Evolutionary conservation across 352 stramenopile species (phyloP), one percentile per base, ranked within the genome.

Genomic region (Pilasporangium apinafurcum): DNA sequence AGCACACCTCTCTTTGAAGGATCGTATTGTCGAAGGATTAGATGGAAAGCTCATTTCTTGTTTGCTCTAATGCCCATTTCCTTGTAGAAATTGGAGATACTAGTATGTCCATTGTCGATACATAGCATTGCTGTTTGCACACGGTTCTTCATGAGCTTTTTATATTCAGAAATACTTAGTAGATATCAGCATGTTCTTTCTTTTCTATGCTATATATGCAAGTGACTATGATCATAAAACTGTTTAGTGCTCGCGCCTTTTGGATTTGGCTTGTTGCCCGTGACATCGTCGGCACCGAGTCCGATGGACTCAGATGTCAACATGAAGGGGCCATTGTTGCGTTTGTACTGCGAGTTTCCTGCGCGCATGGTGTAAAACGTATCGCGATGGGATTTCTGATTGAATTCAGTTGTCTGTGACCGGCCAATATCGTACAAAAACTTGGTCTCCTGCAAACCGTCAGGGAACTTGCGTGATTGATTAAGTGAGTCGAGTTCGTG

Each of bases 321-420:
- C 69, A 86, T 83, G 59, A 87, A 87, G 21, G 74, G 74, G 7
- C 74, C 78, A 35, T 90, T 90, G 62, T 86, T 86, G 39, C 78
- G 65, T 39, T 82, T 83, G 52, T 75, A 83, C 56, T 77, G 69
- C 38, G 75, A 88, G 53, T 86, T 86, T 39, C 73, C 74, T 27
- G 63, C 76, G 28, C 76, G 75, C 62, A 88, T 81, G 8, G 75
- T 83, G 67, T 91, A 91, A 60, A 91, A 91, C 8, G 68, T 85
- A 51, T 91, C 75, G 52, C 79, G 75, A 46, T 91, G 75, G 10
- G 62, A 82, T 57, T 87, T 91, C 35, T 88, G 75, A 44, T 91
- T 86, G 51, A 91, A 88, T 56, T 91, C 75, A 32, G 79, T 88
- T 16, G 59, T 84, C 57, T 88, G 76, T 33, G 72, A 79, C 25